Percentiles rank a stretch among this genome's conserved stretches.
Evolutionary conservation across 371 early-diverging fungal species (phyloP).

Genomic region (Rhizopus microsporus): DNA sequence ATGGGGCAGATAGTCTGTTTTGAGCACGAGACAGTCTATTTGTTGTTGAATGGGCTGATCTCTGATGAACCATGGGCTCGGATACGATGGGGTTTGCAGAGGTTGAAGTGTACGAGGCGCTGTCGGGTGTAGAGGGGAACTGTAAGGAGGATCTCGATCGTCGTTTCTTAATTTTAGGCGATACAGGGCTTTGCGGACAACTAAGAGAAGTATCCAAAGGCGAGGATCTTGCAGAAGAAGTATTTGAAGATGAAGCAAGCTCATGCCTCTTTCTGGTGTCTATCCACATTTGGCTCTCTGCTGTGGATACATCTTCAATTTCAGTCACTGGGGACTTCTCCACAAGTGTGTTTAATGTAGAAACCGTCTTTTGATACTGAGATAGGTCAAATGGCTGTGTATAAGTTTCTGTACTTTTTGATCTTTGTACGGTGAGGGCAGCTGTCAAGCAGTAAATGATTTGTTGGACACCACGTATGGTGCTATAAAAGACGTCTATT

Average conservation of each 20-base stretch:
- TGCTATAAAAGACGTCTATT: slow-evolving; percentile 22
- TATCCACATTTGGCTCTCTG: neutral
- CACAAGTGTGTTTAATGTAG: slow-evolving; percentile 9
- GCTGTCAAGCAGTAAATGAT: slow-evolving; percentile 42
- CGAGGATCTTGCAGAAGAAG: slow-evolving; percentile 25
- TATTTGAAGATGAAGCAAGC: slow-evolving; percentile 20
- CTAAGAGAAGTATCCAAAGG: slow-evolving; percentile 17
- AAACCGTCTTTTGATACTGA: slow-evolving; percentile 11
- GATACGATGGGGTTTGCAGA: neutral
- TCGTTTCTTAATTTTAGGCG: slow-evolving; percentile 13
- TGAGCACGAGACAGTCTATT: slow-evolving; percentile 20
- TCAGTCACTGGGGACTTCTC: slow-evolving; percentile 24
- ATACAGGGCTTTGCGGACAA: slow-evolving; percentile 20
- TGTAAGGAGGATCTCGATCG: slow-evolving; percentile 22
- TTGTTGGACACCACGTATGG: slow-evolving; percentile 38
- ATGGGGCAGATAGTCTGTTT: slow-evolving; percentile 37
- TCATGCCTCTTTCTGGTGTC: slow-evolving; percentile 10
- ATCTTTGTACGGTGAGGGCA: slow-evolving; percentile 34
- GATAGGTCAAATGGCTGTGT: slow-evolving; percentile 2
- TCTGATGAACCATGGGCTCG: neutral
- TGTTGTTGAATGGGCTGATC: slow-evolving; percentile 3
- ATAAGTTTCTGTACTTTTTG: slow-evolving; percentile 6
- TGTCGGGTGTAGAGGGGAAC: slow-evolving; percentile 3
- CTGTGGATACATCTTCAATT: slow-evolving; percentile 5
- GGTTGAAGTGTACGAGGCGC: neutral